A percentile compares a stretch with the other conserved stretches of the same genome.
phyloP scores from a whole-genome alignment of 2,329 filamentous ascomycete species.

The Fusarium dimerum region DNA sequence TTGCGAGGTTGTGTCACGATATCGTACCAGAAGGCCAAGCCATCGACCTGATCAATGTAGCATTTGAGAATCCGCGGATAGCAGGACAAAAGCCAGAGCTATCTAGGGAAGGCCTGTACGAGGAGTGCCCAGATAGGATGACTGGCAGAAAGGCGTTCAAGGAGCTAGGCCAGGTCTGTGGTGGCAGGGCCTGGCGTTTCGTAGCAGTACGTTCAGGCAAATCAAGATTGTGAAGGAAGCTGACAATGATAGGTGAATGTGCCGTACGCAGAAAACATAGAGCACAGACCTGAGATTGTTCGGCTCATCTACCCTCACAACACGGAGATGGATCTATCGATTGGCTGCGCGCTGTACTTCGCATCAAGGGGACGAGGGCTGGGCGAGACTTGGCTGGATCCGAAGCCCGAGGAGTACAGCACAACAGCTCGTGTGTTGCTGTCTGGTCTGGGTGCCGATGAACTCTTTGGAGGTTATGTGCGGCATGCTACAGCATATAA shows the following conservation, averaged over 20 bases:
- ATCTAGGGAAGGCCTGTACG: slow-evolving; percentile 56
- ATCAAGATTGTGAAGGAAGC: neutral
- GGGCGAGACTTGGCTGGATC: slow-evolving; percentile 35
- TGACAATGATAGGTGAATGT: slow-evolving; percentile 64
- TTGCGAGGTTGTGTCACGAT: slow-evolving; percentile 80
- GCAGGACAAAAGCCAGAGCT: slow-evolving; percentile 52
- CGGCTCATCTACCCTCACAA: slow-evolving; percentile 88
- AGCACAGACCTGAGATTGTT: slow-evolving; percentile 69
- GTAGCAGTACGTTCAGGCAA: slow-evolving; percentile 56
- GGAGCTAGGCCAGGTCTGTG: slow-evolving; percentile 73
- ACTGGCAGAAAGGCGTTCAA: slow-evolving; percentile 79
- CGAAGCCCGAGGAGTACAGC: slow-evolving; percentile 49
- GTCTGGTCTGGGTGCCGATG: slow-evolving; percentile 92
- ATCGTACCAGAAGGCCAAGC: slow-evolving; percentile 66
- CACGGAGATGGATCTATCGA: slow-evolving; percentile 98
- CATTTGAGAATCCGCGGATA: slow-evolving; percentile 89
- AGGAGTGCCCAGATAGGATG: slow-evolving; percentile 84
- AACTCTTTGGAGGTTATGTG: slow-evolving; percentile 91
- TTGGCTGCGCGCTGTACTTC: slow-evolving; percentile 92
- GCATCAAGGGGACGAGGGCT: slow-evolving; percentile 73
- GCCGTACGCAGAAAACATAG: slow-evolving; percentile 72
- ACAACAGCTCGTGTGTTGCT: slow-evolving; percentile 81
- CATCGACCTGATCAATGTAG: slow-evolving; percentile 91
- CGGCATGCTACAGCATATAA: slow-evolving; percentile 78
- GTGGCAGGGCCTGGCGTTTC: slow-evolving; percentile 76